A percentile compares a stretch with the other conserved stretches of the same genome.
phyloP scores from a whole-genome alignment of 768 basidiomycete species.

The Tricholoma furcatifolium region DNA sequence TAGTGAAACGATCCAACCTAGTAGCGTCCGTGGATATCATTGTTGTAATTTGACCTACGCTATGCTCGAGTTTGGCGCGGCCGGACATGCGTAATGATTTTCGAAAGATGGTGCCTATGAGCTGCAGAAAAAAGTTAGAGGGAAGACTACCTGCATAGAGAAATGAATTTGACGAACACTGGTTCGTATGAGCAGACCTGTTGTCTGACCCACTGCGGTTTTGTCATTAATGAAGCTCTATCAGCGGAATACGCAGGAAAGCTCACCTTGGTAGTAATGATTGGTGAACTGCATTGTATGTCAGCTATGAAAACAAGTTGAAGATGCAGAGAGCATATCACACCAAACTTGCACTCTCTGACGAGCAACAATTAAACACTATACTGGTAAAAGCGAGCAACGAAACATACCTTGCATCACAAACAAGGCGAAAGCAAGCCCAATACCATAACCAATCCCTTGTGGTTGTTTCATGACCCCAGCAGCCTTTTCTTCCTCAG shows the following conservation, averaged over 20 bases:
- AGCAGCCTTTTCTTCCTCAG: conserved; percentile 26
- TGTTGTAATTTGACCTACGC: conserved; percentile 47
- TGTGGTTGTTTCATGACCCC: conserved; percentile 30
- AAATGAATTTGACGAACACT: conserved; percentile 8
- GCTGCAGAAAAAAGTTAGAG: conserved; percentile 7
- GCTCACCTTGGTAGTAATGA: conserved; percentile 20
- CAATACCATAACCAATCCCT: conserved; percentile 52
- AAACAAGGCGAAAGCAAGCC: conserved; percentile 48
- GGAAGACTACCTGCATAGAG: neutral
- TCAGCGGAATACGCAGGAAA: neutral
- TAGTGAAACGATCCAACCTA: conserved; percentile 37
- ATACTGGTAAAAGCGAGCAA: neutral
- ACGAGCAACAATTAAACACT: neutral
- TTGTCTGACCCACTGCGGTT: conserved; percentile 12
- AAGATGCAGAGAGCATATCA: neutral
- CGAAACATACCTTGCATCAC: conserved; percentile 45
- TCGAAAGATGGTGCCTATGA: conserved; percentile 40
- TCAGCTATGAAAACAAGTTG: neutral
- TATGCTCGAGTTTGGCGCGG: conserved; percentile 40
- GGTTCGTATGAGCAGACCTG: conserved; percentile 23
- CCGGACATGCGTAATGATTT: conserved; percentile 52
- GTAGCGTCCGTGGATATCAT: conserved; percentile 47
- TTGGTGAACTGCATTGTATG: conserved; percentile 18
- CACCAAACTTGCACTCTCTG: conserved; percentile 35
- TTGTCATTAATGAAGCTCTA: neutral